Conservation (phyloP, 2,329 filamentous ascomycete species). For the Epicoccum nigrum region DNA sequence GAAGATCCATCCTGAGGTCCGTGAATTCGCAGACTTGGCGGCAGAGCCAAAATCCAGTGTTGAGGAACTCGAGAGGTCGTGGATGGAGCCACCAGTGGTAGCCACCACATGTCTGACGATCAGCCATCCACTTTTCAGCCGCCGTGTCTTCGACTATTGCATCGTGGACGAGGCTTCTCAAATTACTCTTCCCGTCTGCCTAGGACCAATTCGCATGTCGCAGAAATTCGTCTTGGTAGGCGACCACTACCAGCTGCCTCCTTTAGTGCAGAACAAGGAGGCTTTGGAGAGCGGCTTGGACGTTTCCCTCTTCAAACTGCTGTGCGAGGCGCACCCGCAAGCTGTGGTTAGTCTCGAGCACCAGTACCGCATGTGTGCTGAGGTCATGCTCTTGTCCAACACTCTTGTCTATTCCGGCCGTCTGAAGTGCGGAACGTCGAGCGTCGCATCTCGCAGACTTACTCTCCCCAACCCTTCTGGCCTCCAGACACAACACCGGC, state of each 20-base stretch:
- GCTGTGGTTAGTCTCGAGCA: constrained; percentile 92
- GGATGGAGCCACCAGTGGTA: constrained; percentile 86
- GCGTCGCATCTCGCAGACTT: constrained; percentile 73
- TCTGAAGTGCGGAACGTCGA: constrained; percentile 84
- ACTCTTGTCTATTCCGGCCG: constrained; percentile 89
- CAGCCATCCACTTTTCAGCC: constrained; percentile 84
- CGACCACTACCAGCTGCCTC: constrained; percentile 94
- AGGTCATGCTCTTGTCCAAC: constrained; percentile 94
- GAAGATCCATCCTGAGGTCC: constrained; percentile 88
- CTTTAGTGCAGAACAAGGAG: constrained; percentile 89
- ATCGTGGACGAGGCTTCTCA: constrained; percentile 98
- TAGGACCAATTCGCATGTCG: constrained; percentile 92
- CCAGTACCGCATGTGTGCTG: constrained; percentile 98
- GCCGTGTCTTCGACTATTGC: constrained; percentile 94
- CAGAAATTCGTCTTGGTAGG: constrained; percentile 93
- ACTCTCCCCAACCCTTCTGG: constrained; percentile 61
- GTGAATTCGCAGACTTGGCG: constrained; percentile 81
- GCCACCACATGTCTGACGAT: constrained; percentile 94
- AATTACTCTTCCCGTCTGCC: constrained; percentile 92
- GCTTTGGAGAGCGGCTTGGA: constrained; percentile 87
- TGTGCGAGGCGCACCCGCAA: constrained; percentile 85
- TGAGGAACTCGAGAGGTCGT: constrained; percentile 81
- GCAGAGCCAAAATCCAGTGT: constrained; percentile 75
- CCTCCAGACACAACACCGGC: constrained; percentile 44
- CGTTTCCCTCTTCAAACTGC: constrained; percentile 88